A percentile compares a stretch with the other conserved stretches of the same genome.
These are phyloP conservation scores for Mariannaea sp. DNA, from an alignment of 2,329 filamentous ascomycete genomes.

Conservation along the genomic window DNA sequence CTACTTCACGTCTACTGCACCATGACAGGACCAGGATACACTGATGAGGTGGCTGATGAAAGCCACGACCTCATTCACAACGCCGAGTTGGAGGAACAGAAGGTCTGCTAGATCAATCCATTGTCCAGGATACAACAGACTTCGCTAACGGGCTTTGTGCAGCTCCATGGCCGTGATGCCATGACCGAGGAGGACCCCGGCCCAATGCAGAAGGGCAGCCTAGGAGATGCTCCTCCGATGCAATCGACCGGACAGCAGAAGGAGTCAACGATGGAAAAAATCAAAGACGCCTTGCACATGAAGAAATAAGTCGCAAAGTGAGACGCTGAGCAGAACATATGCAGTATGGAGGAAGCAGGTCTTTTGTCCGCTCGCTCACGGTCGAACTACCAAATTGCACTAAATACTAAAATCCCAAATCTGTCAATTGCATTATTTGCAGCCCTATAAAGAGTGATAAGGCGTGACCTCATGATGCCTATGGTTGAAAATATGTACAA, in stretches of 20 bases:
- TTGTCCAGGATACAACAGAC: neutral
- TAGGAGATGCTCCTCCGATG: slow-evolving; percentile 1
- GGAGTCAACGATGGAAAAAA: slow-evolving; percentile 33
- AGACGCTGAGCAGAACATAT: neutral
- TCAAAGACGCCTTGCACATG: slow-evolving; percentile 36
- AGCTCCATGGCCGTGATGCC: slow-evolving; percentile 36
- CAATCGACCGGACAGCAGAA: slow-evolving; percentile 1
- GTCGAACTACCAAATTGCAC: neutral
- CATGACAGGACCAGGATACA: slow-evolving; percentile 30
- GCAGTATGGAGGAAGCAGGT: neutral
- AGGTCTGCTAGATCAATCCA: slow-evolving; percentile 19
- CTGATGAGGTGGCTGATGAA: slow-evolving; percentile 41
- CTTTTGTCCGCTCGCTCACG: too few relatives aligned
- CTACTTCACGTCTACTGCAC: neutral
- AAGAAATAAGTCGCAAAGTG: slow-evolving; percentile 25
- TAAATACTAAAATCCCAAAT: neutral
- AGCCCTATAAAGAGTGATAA: neutral
- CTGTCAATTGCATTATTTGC: neutral
- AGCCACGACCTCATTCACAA: slow-evolving; percentile 43
- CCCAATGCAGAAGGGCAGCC: slow-evolving; percentile 3
- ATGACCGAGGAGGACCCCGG: slow-evolving; percentile 30
- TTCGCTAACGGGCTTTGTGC: neutral
- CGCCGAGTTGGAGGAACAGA: slow-evolving; percentile 43
- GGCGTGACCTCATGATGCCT: neutral
- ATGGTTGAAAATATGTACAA: neutral